Percentiles rank a stretch among this genome's conserved stretches.
Conservation (phyloP, 345 rosid species). For the Leavenworthia alabamica region DNA sequence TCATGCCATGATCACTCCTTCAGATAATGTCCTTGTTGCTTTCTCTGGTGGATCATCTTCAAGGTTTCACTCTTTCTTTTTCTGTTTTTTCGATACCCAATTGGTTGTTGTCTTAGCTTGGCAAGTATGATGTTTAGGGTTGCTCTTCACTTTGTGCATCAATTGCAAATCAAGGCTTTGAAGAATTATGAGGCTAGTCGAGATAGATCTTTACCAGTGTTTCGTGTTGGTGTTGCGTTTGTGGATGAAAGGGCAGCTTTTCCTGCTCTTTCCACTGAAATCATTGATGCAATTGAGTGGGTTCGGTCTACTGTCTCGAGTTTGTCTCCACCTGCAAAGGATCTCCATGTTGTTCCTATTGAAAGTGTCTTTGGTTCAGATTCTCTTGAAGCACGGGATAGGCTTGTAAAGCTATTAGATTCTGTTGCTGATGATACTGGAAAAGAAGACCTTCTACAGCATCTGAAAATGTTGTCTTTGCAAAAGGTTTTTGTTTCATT, state of each 20-base stretch:
- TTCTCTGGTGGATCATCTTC: slow-evolving; percentile 93
- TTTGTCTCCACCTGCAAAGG: slow-evolving; percentile 57
- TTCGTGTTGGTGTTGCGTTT: slow-evolving; percentile 85
- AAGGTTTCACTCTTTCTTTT: slow-evolving; percentile 34
- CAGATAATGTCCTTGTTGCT: slow-evolving; percentile 83
- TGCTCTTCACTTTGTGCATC: slow-evolving; percentile 77
- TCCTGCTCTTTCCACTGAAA: slow-evolving; percentile 28
- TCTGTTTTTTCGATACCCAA: background rate
- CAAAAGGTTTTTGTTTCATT: slow-evolving; percentile 52
- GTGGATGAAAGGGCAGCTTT: slow-evolving; percentile 53
- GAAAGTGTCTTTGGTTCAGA: slow-evolving; percentile 46
- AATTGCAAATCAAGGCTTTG: slow-evolving; percentile 69
- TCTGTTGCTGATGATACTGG: slow-evolving; percentile 64
- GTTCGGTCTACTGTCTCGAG: slow-evolving; percentile 40
- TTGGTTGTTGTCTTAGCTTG: background rate
- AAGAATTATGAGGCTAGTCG: slow-evolving; percentile 77
- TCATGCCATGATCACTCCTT: slow-evolving; percentile 81
- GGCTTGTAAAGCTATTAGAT: slow-evolving; percentile 42
- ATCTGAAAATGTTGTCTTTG: slow-evolving; percentile 56
- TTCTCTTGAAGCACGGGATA: slow-evolving; percentile 41
- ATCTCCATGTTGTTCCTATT: slow-evolving; percentile 53
- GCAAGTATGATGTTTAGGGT: slow-evolving; percentile 41
- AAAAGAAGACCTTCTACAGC: slow-evolving; percentile 70
- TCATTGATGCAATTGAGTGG: slow-evolving; percentile 36
- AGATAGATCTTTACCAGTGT: slow-evolving; percentile 73